Conservation (phyloP, 345 rosid genomes). For the Eucalyptus rudis region DNA sequence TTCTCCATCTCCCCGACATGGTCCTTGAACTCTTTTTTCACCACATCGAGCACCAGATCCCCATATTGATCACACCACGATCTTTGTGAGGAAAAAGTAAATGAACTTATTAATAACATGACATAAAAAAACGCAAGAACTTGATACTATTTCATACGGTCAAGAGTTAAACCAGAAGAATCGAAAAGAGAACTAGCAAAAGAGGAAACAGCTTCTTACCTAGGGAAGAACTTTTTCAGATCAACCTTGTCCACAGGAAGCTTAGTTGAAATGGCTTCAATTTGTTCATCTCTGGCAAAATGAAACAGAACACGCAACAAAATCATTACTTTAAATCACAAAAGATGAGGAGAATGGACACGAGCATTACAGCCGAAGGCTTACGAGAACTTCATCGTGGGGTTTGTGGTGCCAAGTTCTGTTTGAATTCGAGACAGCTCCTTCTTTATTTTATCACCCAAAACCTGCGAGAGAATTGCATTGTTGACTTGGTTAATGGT, state of each 20-base stretch:
- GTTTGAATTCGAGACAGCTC: slow-evolving; percentile 53
- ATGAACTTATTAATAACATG: background rate
- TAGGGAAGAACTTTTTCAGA: slow-evolving; percentile 59
- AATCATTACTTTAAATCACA: background rate
- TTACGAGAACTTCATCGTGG: slow-evolving; percentile 55
- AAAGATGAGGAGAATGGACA: background rate
- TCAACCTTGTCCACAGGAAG: slow-evolving; percentile 66
- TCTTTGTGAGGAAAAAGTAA: slow-evolving; percentile 5
- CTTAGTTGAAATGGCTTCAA: slow-evolving; percentile 72
- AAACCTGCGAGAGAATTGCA: slow-evolving; percentile 15
- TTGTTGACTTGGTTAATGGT: background rate
- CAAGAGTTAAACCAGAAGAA: background rate
- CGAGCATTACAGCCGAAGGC: background rate
- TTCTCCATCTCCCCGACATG: slow-evolving; percentile 64
- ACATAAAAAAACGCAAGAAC: background rate
- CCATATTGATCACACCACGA: slow-evolving; percentile 63
- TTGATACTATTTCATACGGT: background rate
- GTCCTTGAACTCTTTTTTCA: slow-evolving; percentile 70
- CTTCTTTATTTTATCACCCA: slow-evolving; percentile 64
- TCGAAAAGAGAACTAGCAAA: background rate
- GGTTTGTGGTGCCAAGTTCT: slow-evolving; percentile 45
- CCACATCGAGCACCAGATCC: slow-evolving; percentile 56
- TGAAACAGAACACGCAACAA: background rate
- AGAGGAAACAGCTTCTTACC: slow-evolving; percentile 13
- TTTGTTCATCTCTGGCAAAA: slow-evolving; percentile 43